Evolutionary conservation across 192 early-diverging fungal genomes (phyloP).

Genomic region (Obelidium mucronatum): DNA sequence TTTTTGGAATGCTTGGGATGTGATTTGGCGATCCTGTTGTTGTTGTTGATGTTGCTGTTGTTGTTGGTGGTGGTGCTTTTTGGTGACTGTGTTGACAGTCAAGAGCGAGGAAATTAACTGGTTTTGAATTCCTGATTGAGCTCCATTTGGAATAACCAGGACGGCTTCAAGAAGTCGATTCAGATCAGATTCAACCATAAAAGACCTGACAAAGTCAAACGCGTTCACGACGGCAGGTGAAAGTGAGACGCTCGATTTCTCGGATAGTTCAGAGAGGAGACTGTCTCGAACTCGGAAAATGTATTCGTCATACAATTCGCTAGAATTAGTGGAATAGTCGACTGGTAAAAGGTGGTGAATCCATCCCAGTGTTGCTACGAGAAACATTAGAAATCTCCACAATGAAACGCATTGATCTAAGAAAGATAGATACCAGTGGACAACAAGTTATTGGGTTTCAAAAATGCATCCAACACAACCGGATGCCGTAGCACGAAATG

Average conservation of each 20-base stretch:
- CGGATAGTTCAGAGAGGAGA: conserved; percentile 22
- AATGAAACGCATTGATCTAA: conserved; percentile 1
- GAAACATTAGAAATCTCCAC: neutral
- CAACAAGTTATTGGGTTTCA: neutral
- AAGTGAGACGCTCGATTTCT: neutral
- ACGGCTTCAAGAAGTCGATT: conserved; percentile 20
- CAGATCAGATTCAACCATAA: conserved; percentile 13
- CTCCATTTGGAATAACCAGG: conserved; percentile 13
- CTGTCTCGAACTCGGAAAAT: conserved; percentile 19
- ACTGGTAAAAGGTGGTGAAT: neutral
- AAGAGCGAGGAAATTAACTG: conserved; percentile 8
- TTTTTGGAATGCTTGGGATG: conserved; percentile 7
- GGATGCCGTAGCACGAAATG: conserved; percentile 47
- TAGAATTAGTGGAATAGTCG: conserved; percentile 4
- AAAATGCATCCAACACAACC: conserved; percentile 38
- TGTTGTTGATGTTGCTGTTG: neutral
- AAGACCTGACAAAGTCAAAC: conserved; percentile 8
- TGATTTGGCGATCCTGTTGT: neutral
- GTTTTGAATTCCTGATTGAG: conserved; percentile 7
- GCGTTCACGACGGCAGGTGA: neutral
- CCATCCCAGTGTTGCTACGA: neutral
- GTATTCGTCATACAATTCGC: conserved; percentile 19
- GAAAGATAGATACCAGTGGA: conserved; percentile 21
- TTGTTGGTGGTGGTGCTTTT: neutral
- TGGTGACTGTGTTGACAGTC: neutral